Evolutionary conservation across 2,329 filamentous ascomycete genomes (phyloP).

Genomic region (Calycina herbarum): DNA sequence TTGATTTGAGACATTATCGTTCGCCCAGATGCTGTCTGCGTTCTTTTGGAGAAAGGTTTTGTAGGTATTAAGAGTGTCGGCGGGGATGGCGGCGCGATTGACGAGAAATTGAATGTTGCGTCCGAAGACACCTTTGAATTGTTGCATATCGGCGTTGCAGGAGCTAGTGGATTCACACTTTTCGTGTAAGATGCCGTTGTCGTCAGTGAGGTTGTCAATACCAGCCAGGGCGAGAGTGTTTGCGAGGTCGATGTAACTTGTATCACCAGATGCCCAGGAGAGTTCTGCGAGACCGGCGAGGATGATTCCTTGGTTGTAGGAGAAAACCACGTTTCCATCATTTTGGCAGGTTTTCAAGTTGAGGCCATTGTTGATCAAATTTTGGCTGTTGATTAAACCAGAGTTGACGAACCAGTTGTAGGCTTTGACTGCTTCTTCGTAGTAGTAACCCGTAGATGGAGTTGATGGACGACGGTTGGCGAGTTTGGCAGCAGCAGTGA

Average conservation of each 20-base stretch:
- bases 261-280: constrained; percentile 49
- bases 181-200: constrained; percentile 52
- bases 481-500: constrained; percentile 54
- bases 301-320: constrained; percentile 63
- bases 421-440: constrained; percentile 53
- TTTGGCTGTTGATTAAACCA: constrained; percentile 47
- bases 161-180: constrained; percentile 50
- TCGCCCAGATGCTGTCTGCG: constrained; percentile 64
- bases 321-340: constrained; percentile 45
- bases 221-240: constrained; percentile 55
- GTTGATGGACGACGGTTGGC: constrained; percentile 57
- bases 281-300: constrained; percentile 58
- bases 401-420: constrained; percentile 52
- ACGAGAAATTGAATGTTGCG: constrained; percentile 63
- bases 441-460: constrained; percentile 50
- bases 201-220: constrained; percentile 46
- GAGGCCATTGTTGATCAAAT: constrained; percentile 56
- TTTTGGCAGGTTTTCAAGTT: constrained; percentile 50
- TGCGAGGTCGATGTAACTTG: constrained; percentile 47
- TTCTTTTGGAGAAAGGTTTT: constrained; percentile 58
- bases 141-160: constrained; percentile 48
- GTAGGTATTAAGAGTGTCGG: constrained; percentile 40
- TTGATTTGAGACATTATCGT: constrained; percentile 52
- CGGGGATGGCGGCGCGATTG: constrained; percentile 25
- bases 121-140: constrained; percentile 73